Conservation (phyloP, 768 basidiomycete genomes). For the Cyclocybe aegerita region DNA sequence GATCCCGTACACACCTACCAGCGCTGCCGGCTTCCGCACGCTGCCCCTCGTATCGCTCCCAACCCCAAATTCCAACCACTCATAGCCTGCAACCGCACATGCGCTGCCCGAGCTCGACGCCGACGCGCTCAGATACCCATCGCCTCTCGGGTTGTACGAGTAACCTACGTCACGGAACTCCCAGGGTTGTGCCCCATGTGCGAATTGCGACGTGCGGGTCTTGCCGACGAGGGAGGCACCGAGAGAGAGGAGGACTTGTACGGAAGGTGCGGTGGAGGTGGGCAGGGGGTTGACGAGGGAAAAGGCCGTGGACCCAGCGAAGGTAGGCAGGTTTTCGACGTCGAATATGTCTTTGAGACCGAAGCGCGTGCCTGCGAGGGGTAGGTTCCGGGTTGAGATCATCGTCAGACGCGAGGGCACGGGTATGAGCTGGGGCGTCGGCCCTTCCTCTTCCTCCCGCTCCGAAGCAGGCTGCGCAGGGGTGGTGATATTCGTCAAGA, state of each 20-base stretch:
- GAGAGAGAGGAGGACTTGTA: slow-evolving; percentile 44
- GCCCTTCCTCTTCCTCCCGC: not conserved
- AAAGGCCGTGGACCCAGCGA: slow-evolving; percentile 34
- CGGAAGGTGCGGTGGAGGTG: slow-evolving; percentile 34
- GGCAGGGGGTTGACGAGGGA: slow-evolving; percentile 31
- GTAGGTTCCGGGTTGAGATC: slow-evolving; percentile 20
- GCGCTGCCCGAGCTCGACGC: slow-evolving; percentile 40
- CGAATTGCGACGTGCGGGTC: slow-evolving; percentile 52
- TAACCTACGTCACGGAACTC: slow-evolving; percentile 35
- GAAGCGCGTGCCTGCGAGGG: slow-evolving; percentile 46
- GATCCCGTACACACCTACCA: slow-evolving; percentile 37
- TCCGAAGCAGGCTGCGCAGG: slow-evolving; percentile 1
- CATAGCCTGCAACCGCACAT: slow-evolving; percentile 36
- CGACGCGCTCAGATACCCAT: slow-evolving; percentile 34
- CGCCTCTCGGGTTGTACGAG: slow-evolving; percentile 37
- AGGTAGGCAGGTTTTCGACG: slow-evolving; percentile 31
- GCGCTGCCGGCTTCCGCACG: slow-evolving; percentile 37
- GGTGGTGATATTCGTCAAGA: slow-evolving; percentile 29
- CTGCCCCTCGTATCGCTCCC: slow-evolving; percentile 40
- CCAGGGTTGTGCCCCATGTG: slow-evolving; percentile 44
- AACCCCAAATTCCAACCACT: slow-evolving; percentile 37
- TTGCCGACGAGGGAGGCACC: slow-evolving; percentile 56
- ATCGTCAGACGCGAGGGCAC: slow-evolving; percentile 49
- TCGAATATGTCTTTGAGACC: slow-evolving; percentile 47
- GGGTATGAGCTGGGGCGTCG: slow-evolving; percentile 35